These are phyloP conservation scores for Spergularia bocconei DNA, from an alignment of 148 eudicot species.

Conservation along the genomic window DNA sequence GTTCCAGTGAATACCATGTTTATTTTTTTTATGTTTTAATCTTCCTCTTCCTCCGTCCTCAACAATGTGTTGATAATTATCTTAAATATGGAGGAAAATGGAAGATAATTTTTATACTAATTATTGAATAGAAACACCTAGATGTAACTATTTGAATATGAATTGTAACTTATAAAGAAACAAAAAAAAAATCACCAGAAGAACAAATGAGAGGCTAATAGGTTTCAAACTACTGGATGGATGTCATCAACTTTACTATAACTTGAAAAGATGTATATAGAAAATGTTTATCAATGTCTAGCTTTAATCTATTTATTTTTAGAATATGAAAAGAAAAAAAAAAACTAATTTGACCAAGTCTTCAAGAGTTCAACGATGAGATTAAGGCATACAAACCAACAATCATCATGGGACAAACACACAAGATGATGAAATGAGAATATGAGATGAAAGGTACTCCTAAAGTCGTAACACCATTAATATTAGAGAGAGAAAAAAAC, in stretches of 20 bases:
- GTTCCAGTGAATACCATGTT: constrained; percentile 71
- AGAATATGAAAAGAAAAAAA: background rate
- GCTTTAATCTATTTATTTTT: background rate
- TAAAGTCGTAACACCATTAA: no score
- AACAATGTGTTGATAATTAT: background rate
- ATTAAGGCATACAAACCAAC: background rate
- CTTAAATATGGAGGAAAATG: constrained; percentile 19
- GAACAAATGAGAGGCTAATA: constrained; percentile 13
- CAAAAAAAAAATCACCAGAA: no score
- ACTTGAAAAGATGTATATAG: constrained; percentile 18
- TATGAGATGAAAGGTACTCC: no score
- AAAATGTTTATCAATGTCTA: background rate
- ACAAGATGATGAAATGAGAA: no score
- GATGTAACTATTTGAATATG: background rate
- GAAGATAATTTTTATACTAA: background rate
- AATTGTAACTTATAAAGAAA: background rate
- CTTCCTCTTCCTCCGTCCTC: constrained; percentile 22
- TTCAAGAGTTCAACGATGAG: background rate
- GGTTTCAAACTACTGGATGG: constrained; percentile 11
- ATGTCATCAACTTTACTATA: background rate
- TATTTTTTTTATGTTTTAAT: background rate
- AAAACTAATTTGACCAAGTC: background rate
- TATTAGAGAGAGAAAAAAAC: no score
- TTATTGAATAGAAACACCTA: background rate
- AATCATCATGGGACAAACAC: background rate